Percentiles rank a stretch among this genome's conserved stretches.
phyloP scores from a whole-genome alignment of 805 yeast species.

The Wickerhamomyces pijperi region DNA sequence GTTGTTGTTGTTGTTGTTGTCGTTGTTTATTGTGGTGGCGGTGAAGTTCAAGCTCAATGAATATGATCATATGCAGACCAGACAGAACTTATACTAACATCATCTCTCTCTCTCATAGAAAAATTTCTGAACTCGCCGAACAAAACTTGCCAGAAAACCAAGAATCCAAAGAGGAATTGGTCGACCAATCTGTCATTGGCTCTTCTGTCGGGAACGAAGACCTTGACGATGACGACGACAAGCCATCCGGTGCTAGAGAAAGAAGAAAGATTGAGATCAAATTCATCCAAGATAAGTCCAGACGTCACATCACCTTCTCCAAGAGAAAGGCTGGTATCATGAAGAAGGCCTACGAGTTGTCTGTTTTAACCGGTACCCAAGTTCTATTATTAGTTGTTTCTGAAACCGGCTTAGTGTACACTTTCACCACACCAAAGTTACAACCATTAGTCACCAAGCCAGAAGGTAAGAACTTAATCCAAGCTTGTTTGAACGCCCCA shows the following conservation, averaged over 20 bases:
- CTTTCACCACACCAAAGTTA: slow-evolving; percentile 97
- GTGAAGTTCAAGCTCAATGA: no score
- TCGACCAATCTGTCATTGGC: slow-evolving; percentile 6
- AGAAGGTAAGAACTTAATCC: slow-evolving; percentile 93
- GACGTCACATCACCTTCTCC: slow-evolving; percentile 96
- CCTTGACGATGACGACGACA: slow-evolving; percentile 38
- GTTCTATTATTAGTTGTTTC: slow-evolving; percentile 89
- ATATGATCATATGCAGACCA: no score
- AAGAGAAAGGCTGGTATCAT: slow-evolving; percentile 98
- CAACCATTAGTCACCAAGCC: slow-evolving; percentile 96
- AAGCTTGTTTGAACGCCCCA: slow-evolving; percentile 96
- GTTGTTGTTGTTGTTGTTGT: background rate
- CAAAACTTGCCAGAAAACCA: slow-evolving; percentile 10
- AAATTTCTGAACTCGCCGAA: slow-evolving; percentile 18
- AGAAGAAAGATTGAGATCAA: slow-evolving; percentile 92
- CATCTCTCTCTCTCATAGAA: background rate
- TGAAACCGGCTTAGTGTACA: slow-evolving; percentile 97
- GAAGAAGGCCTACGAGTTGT: slow-evolving; percentile 98
- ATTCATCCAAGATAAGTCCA: slow-evolving; percentile 93
- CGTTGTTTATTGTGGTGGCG: background rate
- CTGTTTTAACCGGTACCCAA: slow-evolving; percentile 95
- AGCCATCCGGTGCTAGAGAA: slow-evolving; percentile 35
- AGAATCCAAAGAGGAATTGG: slow-evolving; percentile 16
- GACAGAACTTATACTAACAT: no score
- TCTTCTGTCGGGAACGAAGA: slow-evolving; percentile 12